Conservation (phyloP, 2,329 filamentous ascomycete species). For the Sporothrix inflata region DNA sequence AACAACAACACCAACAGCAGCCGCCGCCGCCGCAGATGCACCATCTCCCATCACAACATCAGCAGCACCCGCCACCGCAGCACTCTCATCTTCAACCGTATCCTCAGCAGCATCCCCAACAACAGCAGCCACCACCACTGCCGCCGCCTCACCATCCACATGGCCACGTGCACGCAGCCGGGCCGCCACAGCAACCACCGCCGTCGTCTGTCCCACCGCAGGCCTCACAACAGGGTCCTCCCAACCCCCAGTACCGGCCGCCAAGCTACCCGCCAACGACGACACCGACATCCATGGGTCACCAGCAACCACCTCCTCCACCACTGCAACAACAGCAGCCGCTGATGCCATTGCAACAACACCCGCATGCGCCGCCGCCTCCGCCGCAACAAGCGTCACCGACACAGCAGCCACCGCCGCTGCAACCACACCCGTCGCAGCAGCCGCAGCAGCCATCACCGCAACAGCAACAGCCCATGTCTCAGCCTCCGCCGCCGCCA, state of each 20-base stretch:
- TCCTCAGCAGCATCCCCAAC: conserved; percentile 33
- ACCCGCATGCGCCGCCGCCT: conserved; percentile 32
- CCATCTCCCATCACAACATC: conserved; percentile 30
- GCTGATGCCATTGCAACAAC: background rate
- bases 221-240: background rate
- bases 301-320: background rate
- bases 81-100: conserved; percentile 6
- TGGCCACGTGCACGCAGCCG: conserved; percentile 3
- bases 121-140: conserved; percentile 46
- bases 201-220: background rate
- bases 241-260: background rate
- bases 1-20: conserved; percentile 18
- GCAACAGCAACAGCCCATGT: conserved; percentile 53
- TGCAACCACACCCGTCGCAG: conserved; percentile 33
- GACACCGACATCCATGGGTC: background rate
- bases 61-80: conserved; percentile 1
- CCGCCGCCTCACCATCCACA: background rate
- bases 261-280: background rate
- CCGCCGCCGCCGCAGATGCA: conserved; percentile 25
- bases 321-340: background rate
- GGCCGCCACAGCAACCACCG: background rate
- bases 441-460: conserved; percentile 32
- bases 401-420: conserved; percentile 32
- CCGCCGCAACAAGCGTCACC: conserved; percentile 52
- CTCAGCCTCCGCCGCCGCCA: conserved; percentile 37